Evolutionary conservation across 495 filamentous ascomycete species (phyloP).

Genomic region (Collariella sp.): DNA sequence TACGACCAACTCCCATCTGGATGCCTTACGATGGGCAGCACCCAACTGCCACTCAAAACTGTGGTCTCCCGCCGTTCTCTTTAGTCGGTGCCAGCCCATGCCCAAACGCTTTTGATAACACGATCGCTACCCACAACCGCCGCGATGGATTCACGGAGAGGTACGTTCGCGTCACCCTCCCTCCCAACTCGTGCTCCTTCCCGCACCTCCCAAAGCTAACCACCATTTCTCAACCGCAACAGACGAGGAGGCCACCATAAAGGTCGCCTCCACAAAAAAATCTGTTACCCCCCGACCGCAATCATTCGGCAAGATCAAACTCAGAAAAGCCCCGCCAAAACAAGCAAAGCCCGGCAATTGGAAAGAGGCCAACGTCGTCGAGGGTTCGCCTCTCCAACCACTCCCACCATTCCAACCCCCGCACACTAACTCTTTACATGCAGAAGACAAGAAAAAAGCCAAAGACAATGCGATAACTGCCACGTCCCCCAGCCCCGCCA

Average conservation of each 20-base stretch:
- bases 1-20: not conserved
- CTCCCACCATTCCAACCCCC: not conserved
- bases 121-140: constrained; percentile 6
- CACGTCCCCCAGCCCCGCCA: constrained; percentile 44
- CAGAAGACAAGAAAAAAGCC: constrained; percentile 40
- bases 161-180: too few species aligned
- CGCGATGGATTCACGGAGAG: constrained; percentile 29
- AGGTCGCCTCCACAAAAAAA: constrained; percentile 54
- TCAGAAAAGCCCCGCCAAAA: constrained; percentile 57
- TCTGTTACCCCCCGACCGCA: constrained; percentile 15
- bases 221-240: not conserved
- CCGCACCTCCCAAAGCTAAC: not conserved
- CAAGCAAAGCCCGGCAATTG: constrained; percentile 48
- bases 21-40: constrained; percentile 7
- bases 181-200: not conserved
- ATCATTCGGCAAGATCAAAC: constrained; percentile 50
- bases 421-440: not conserved
- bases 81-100: not conserved
- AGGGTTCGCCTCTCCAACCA: constrained; percentile 41
- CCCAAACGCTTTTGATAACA: constrained; percentile 9
- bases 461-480: constrained; percentile 34
- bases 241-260: constrained; percentile 49
- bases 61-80: not conserved
- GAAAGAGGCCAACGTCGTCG: constrained; percentile 42
- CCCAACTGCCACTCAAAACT: not conserved